These are phyloP conservation scores for Fusarium chaquense DNA, from an alignment of 2,329 filamentous ascomycete genomes.

Conservation along the genomic window DNA sequence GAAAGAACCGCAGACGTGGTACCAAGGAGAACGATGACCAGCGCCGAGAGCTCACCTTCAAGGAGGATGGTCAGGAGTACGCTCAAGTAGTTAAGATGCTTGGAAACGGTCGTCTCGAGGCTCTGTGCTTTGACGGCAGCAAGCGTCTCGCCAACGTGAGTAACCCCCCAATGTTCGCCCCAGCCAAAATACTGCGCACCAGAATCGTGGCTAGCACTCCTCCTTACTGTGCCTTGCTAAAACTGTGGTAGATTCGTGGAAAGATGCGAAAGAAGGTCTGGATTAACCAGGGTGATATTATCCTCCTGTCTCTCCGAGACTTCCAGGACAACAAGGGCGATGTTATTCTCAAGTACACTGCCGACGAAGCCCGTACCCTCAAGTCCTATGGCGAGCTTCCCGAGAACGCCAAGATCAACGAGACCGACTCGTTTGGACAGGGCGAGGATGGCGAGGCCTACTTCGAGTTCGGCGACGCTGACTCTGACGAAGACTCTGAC, in stretches of 20 bases:
- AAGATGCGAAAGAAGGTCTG: slow-evolving; percentile 99
- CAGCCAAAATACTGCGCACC: slow-evolving; percentile 7
- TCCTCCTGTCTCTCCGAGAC: slow-evolving; percentile 86
- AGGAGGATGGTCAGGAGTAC: slow-evolving; percentile 90
- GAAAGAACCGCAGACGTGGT: slow-evolving; percentile 97
- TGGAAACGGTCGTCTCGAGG: slow-evolving; percentile 92
- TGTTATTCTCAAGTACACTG: slow-evolving; percentile 95
- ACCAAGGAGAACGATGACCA: slow-evolving; percentile 99
- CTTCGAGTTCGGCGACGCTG: slow-evolving; percentile 99
- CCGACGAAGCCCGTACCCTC: slow-evolving; percentile 93
- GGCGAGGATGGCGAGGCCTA: slow-evolving; percentile 95
- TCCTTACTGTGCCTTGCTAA: slow-evolving; percentile 65
- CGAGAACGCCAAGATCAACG: slow-evolving; percentile 99
- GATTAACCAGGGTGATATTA: slow-evolving; percentile 99
- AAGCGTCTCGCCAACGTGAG: slow-evolving; percentile 58
- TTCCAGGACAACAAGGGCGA: slow-evolving; percentile 97
- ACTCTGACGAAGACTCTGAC: slow-evolving; percentile 67
- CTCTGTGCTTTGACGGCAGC: slow-evolving; percentile 90
- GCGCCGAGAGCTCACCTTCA: slow-evolving; percentile 98
- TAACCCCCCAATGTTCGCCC: slow-evolving; percentile 19
- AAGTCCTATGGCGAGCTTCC: slow-evolving; percentile 98
- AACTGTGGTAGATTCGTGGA: slow-evolving; percentile 74
- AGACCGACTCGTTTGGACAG: slow-evolving; percentile 94
- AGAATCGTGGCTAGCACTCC: neutral
- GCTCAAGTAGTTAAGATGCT: slow-evolving; percentile 83